phyloP scores from a whole-genome alignment of 2,329 filamentous ascomycete genomes.

The Calonectria honghensis region DNA sequence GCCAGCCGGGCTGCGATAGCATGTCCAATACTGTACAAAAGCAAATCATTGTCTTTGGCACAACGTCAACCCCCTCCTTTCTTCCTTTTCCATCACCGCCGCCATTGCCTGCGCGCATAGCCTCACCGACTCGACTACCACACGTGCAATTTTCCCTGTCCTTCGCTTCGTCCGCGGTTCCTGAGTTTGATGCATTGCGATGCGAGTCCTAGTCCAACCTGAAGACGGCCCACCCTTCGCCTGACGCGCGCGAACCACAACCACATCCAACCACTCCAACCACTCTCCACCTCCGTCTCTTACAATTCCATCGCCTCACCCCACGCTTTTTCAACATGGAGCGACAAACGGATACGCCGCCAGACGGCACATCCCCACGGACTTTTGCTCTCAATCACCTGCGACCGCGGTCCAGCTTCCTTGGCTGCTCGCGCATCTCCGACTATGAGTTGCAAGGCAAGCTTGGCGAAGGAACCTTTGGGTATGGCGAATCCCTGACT shows the following conservation, averaged over 20 bases:
- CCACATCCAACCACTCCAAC: conserved; percentile 34
- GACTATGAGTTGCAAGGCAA: conserved; percentile 89
- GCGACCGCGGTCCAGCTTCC: conserved; percentile 78
- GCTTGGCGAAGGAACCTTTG: conserved; percentile 96
- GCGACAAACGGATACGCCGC: conserved; percentile 54
- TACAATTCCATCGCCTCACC: conserved; percentile 8
- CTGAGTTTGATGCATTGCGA: conserved; percentile 33
- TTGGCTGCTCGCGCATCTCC: conserved; percentile 87
- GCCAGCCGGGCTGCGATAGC: conserved; percentile 28
- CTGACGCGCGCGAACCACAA: conserved; percentile 49
- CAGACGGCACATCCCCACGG: conserved; percentile 70
- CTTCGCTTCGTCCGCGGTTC: neutral
- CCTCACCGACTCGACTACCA: neutral
- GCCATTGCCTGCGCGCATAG: neutral
- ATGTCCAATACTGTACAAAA: conserved; percentile 26
- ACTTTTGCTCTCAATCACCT: conserved; percentile 74
- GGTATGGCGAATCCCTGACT: conserved; percentile 69
- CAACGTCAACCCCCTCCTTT: conserved; percentile 3
- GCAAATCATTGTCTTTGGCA: conserved; percentile 24
- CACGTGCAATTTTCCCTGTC: no score
- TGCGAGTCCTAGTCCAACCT: conserved; percentile 32
- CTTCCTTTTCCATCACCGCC: conserved; percentile 12
- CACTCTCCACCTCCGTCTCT: conserved; percentile 16
- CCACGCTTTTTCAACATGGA: conserved; percentile 55
- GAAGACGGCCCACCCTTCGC: conserved; percentile 37